These are phyloP conservation scores for Citropsis articulata DNA, from an alignment of 345 rosid genomes.

Conservation along the genomic window DNA sequence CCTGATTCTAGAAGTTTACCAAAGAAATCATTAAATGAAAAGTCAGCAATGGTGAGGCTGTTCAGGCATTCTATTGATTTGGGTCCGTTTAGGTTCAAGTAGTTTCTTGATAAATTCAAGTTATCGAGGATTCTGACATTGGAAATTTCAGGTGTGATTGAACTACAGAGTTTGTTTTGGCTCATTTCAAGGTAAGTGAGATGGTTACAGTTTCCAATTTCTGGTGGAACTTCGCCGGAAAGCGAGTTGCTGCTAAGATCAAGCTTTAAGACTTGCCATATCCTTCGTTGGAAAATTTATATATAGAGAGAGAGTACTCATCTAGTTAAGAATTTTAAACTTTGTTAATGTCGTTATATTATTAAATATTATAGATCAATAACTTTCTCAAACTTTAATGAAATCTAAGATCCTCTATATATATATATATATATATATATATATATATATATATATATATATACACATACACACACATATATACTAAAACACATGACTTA, in stretches of 20 bases:
- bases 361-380: too few species aligned
- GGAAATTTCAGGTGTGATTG: conserved; percentile 44
- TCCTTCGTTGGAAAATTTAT: too few species aligned
- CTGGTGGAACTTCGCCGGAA: conserved; percentile 46
- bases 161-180: conserved; percentile 60
- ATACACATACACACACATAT: too few species aligned
- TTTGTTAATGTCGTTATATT: too few species aligned
- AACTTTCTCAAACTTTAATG: too few species aligned
- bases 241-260: conserved; percentile 53
- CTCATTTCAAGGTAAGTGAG: conserved; percentile 62
- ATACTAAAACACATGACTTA: too few species aligned
- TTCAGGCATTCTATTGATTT: conserved; percentile 48
- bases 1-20: conserved; percentile 54
- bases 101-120: conserved; percentile 60
- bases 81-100: conserved; percentile 40
- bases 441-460: too few species aligned
- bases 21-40: conserved; percentile 62
- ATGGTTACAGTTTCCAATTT: conserved; percentile 49
- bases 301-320: too few species aligned
- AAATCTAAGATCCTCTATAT: too few species aligned
- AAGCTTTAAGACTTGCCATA: conserved; percentile 38
- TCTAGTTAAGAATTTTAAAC: accelerated
- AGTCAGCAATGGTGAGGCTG: conserved; percentile 55
- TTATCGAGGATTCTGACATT: conserved; percentile 45
- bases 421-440: too few species aligned